Conservation (phyloP, 495 filamentous ascomycete genomes). For the Halenospora varia region DNA sequence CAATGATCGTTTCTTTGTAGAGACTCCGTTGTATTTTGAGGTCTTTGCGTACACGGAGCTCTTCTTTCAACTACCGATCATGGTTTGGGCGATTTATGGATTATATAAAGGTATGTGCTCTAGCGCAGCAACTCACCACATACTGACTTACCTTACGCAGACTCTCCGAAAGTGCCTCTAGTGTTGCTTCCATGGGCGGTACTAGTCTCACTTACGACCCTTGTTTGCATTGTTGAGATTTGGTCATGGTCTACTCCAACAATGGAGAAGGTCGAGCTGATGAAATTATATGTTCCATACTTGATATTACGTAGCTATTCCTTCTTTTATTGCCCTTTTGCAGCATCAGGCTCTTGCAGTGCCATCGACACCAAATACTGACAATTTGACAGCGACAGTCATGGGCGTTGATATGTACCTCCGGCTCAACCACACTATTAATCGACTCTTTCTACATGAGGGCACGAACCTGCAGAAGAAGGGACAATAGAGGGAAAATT, state of each 20-base stretch:
- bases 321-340: not conserved
- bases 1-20: constrained; percentile 72
- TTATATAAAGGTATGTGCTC: constrained; percentile 44
- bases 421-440: constrained; percentile 7
- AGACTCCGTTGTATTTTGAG: constrained; percentile 65
- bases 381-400: constrained; percentile 2
- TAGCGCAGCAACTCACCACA: not conserved
- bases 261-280: constrained; percentile 13
- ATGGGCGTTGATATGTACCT: constrained; percentile 17
- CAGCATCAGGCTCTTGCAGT: not conserved
- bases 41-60: constrained; percentile 67
- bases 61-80: constrained; percentile 63
- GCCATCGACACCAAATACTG: not conserved
- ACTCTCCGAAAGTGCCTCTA: constrained; percentile 56
- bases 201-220: constrained; percentile 68
- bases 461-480: not conserved
- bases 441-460: not conserved
- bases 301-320: constrained; percentile 16
- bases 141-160: constrained; percentile 28
- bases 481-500: not conserved
- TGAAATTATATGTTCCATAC: constrained; percentile 21
- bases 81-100: constrained; percentile 57
- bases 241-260: constrained; percentile 25
- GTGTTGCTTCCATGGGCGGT: constrained; percentile 65
- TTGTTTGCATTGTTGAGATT: constrained; percentile 58